Evolutionary conservation across 805 yeast species (phyloP), one percentile per base, ranked within the genome.

Genomic region (Saccharomycopsis selenospora): DNA sequence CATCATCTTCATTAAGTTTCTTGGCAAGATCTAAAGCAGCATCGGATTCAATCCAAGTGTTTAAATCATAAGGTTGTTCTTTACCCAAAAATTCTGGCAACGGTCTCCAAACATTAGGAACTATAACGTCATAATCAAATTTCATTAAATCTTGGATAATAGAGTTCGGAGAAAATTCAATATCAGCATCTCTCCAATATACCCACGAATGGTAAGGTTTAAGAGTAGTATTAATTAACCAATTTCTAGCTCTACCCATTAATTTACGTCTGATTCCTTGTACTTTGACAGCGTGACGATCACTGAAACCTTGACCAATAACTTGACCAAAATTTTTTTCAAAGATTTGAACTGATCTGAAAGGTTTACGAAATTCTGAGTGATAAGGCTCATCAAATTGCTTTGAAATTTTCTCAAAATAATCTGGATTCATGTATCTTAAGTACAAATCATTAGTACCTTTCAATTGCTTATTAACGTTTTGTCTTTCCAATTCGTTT

Each of bases 91-190:
- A 93, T 42, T 81, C 83, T 2, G 99, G 99, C 53, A 93, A 72
- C 2, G 98, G 99, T 58, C 99, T 75, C 99, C 99, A 93, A 28
- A 93, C 96, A 60, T 93, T 88, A 25, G 88, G 95, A 36, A 83
- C 75, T 63, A 85, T 71, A 13, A 85, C 84, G 59, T 85, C 95
- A 60, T 72, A 81, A 55, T 76, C 75, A 53, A 70, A 71, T 54
- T 75, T 72, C 91, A 85, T 85, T 66, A 85, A 68, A 59, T 76
- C 81, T 63, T 85, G 80, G 52, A 85, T 76, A 43, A 85, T 82
- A 38, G 81, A 72, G 4, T 87, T 88, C 0, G 91, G 90, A 56
- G 85, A 79, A n/a, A 84, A 71, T 59, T 85, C 95, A 45, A 85
- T 80, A 60, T 85, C 95, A 1, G 79, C 93, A 63, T 85, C 95